Percentiles rank a stretch among this genome's conserved stretches.
These are phyloP conservation scores for Hypoxylon fuscum DNA, from an alignment of 495 filamentous ascomycete species.

Conservation along the genomic window DNA sequence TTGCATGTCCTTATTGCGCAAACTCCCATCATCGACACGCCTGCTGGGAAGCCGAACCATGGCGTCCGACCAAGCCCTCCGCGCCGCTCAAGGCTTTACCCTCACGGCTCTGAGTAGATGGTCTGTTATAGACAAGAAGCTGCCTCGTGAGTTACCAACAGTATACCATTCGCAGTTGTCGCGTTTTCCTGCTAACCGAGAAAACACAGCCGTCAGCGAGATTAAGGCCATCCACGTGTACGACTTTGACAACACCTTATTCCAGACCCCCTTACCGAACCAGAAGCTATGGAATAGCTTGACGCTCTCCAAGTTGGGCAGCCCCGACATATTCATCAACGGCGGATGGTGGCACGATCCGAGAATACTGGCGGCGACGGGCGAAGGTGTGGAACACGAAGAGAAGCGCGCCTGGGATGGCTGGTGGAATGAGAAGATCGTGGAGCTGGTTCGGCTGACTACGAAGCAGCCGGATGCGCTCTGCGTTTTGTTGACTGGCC, in stretches of 20 bases:
- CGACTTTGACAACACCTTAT: slow-evolving; percentile 98
- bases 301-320: slow-evolving; percentile 78
- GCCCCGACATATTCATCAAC: slow-evolving; percentile 76
- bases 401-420: slow-evolving; percentile 86
- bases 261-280: slow-evolving; percentile 89
- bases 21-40: neutral
- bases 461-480: slow-evolving; percentile 89
- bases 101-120: slow-evolving; percentile 80
- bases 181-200: slow-evolving; percentile 17
- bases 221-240: slow-evolving; percentile 91
- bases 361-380: slow-evolving; percentile 84
- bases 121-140: slow-evolving; percentile 76
- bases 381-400: slow-evolving; percentile 83
- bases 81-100: slow-evolving; percentile 56
- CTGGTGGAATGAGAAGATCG: slow-evolving; percentile 98
- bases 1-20: slow-evolving; percentile 20
- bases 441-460: slow-evolving; percentile 80
- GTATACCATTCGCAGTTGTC: neutral
- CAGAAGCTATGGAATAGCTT: slow-evolving; percentile 82
- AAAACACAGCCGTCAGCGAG: slow-evolving; percentile 61
- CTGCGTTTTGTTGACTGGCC: slow-evolving; percentile 88
- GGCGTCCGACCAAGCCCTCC: slow-evolving; percentile 24
- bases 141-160: slow-evolving; percentile 61
- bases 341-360: slow-evolving; percentile 99
- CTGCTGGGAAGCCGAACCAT: slow-evolving; percentile 10